Evolutionary conservation across 2,329 filamentous ascomycete species (phyloP).

Genomic region (Alternaria sp.): DNA sequence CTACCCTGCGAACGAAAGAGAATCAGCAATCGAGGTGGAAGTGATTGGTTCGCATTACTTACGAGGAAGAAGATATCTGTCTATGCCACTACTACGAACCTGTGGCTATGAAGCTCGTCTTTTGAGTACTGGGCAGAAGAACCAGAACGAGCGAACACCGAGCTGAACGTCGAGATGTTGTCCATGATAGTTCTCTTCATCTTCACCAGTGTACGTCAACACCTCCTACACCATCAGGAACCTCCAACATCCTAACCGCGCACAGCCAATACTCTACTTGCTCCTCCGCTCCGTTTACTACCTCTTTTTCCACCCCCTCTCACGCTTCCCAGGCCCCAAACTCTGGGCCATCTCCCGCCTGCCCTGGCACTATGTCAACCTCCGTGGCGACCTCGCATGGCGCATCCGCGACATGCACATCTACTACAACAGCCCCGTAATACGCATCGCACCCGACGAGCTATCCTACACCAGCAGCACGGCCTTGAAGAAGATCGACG

Average conservation of each 20-base stretch:
- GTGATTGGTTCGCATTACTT: not conserved
- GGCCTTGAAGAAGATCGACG: constrained; percentile 4
- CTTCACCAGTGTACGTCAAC: not conserved
- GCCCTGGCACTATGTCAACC: not conserved
- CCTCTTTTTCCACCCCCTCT: constrained; percentile 1
- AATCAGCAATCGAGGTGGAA: not conserved
- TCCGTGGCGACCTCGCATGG: not conserved
- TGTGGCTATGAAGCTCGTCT: not conserved
- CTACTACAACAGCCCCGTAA: not conserved
- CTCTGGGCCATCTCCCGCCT: constrained; percentile 11
- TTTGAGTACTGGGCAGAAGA: not conserved
- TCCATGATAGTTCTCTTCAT: not conserved
- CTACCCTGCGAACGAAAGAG: not conserved
- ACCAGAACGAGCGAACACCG: not conserved
- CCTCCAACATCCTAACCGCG: not conserved
- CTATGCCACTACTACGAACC: not conserved
- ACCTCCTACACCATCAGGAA: not conserved
- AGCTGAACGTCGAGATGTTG: not conserved
- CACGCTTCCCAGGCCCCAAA: constrained; percentile 10
- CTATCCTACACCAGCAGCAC: not conserved
- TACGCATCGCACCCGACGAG: constrained; percentile 5
- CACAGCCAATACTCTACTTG: not conserved
- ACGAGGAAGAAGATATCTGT: not conserved
- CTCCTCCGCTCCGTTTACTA: constrained; percentile 1
- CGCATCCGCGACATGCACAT: constrained; percentile 3